These are phyloP conservation scores for Aspergillus ruber DNA, from an alignment of 2,329 filamentous ascomycete genomes.

Conservation along the genomic window DNA sequence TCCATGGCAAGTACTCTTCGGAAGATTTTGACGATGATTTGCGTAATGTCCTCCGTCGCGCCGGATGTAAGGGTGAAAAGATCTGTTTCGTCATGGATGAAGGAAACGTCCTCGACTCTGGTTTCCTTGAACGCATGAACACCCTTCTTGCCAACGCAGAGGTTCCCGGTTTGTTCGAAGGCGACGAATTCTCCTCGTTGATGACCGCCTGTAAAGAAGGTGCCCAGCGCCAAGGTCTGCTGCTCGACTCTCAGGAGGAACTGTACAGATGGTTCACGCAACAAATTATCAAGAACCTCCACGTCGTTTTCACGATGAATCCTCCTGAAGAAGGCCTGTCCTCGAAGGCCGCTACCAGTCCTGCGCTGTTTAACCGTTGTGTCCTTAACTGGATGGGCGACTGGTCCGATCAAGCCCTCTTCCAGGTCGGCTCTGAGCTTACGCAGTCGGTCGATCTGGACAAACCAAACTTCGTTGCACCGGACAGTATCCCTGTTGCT, in stretches of 20 bases:
- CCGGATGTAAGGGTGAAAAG: constrained; percentile 97
- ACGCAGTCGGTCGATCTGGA: constrained; percentile 96
- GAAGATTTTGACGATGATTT: constrained; percentile 99
- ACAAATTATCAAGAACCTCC: constrained; percentile 97
- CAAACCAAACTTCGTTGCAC: constrained; percentile 73
- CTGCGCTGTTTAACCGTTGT: constrained; percentile 97
- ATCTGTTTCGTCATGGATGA: constrained; percentile 99
- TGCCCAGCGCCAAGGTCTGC: constrained; percentile 86
- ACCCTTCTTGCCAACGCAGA: constrained; percentile 98
- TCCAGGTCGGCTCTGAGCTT: constrained; percentile 93
- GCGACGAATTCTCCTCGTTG: constrained; percentile 95
- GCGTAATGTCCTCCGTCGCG: constrained; percentile 83
- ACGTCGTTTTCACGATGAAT: constrained; percentile 99
- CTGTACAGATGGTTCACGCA: constrained; percentile 99
- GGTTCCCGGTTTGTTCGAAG: constrained; percentile 95
- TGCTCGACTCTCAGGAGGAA: constrained; percentile 96
- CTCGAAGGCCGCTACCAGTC: constrained; percentile 94
- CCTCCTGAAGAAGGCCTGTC: constrained; percentile 90
- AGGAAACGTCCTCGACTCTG: constrained; percentile 94
- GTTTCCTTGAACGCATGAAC: constrained; percentile 99
- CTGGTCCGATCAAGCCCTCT: constrained; percentile 98
- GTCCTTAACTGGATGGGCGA: constrained; percentile 99
- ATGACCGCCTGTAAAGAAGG: constrained; percentile 99
- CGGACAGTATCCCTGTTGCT: constrained; percentile 86
- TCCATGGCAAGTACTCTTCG: constrained; percentile 94